Percentiles rank a stretch among this genome's conserved stretches.
These are phyloP conservation scores for Mortierella polycephala DNA, from an alignment of 371 early-diverging fungal genomes.

Conservation along the genomic window DNA sequence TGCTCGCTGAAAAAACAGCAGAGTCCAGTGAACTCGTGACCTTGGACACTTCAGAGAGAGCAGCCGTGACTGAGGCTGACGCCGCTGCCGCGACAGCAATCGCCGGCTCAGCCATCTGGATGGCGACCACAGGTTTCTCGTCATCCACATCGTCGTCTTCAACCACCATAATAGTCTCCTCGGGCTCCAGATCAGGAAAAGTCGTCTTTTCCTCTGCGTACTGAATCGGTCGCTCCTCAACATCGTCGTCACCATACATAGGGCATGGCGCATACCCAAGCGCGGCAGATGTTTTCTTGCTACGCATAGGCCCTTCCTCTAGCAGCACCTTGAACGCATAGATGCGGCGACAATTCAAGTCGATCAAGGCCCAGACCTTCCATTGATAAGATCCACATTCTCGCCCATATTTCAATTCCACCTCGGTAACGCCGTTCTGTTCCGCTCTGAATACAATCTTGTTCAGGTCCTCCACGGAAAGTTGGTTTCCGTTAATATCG, in stretches of 20 bases:
- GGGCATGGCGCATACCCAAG: constrained; percentile 46
- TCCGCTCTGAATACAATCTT: constrained; percentile 49
- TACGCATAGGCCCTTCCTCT: constrained; percentile 1
- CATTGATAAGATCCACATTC: constrained; percentile 24
- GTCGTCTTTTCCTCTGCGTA: constrained; percentile 36
- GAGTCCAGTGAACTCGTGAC: constrained; percentile 38
- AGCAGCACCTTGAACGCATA: constrained; percentile 45
- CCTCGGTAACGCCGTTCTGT: constrained; percentile 33
- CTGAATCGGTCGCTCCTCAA: constrained; percentile 28
- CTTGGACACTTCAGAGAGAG: constrained; percentile 41
- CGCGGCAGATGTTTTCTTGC: constrained; percentile 21
- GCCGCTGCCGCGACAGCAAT: constrained; percentile 23
- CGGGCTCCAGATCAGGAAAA: constrained; percentile 38
- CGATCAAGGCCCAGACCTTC: constrained; percentile 46
- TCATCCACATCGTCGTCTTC: constrained; percentile 43
- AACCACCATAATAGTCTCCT: constrained; percentile 13
- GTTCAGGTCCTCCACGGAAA: constrained; percentile 24
- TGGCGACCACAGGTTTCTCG: constrained; percentile 14
- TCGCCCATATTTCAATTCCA: constrained; percentile 20
- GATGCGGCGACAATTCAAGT: constrained; percentile 40
- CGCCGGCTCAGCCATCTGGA: constrained; percentile 14
- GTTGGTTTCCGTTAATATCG: constrained; percentile 17
- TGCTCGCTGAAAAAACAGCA: constrained; percentile 40
- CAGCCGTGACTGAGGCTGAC: constrained; percentile 36
- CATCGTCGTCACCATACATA: constrained; percentile 18